A percentile compares a stretch with the other conserved stretches of the same genome.
phyloP scores from a whole-genome alignment of 129 eudicot species.

The Daucus carota region DNA sequence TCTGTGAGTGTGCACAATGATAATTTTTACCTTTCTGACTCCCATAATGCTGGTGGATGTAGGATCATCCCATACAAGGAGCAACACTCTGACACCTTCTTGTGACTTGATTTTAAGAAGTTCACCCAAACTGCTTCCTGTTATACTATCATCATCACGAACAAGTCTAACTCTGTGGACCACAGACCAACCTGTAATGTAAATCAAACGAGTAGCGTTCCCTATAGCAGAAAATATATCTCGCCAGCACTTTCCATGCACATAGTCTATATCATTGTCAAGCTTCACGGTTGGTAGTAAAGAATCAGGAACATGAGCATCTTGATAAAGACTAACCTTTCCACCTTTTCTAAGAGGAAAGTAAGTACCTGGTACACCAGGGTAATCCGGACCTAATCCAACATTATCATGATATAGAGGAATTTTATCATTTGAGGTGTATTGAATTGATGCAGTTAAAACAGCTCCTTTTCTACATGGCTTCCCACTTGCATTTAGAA shows the following conservation, averaged over 20 bases:
- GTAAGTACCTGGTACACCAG: constrained; percentile 76
- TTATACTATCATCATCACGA: constrained; percentile 45
- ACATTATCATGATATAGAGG: constrained; percentile 56
- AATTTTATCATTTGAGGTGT: constrained; percentile 47
- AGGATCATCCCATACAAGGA: constrained; percentile 98
- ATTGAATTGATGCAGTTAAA: constrained; percentile 55
- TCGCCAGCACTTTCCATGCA: constrained; percentile 77
- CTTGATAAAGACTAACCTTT: constrained; percentile 78
- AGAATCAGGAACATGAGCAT: constrained; percentile 71
- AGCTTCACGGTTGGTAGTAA: constrained; percentile 47
- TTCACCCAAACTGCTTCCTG: constrained; percentile 51
- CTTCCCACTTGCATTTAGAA: constrained; percentile 54
- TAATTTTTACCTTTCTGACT: constrained; percentile 43
- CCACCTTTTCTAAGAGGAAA: constrained; percentile 81
- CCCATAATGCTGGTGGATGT: constrained; percentile 74
- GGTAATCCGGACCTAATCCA: constrained; percentile 48
- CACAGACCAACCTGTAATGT: constrained; percentile 93
- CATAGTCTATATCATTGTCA: constrained; percentile 47
- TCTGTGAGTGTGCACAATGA: too few relatives aligned
- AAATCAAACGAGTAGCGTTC: constrained; percentile 64
- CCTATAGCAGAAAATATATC: constrained; percentile 70
- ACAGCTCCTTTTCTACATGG: constrained; percentile 60
- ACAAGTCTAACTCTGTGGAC: constrained; percentile 66
- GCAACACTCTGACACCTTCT: constrained; percentile 85
- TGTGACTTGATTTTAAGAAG: constrained; percentile 76